Evolutionary conservation across 257 asterid genomes (phyloP), one percentile per base, ranked within the genome.

Genomic region (Solanum peruvianum): DNA sequence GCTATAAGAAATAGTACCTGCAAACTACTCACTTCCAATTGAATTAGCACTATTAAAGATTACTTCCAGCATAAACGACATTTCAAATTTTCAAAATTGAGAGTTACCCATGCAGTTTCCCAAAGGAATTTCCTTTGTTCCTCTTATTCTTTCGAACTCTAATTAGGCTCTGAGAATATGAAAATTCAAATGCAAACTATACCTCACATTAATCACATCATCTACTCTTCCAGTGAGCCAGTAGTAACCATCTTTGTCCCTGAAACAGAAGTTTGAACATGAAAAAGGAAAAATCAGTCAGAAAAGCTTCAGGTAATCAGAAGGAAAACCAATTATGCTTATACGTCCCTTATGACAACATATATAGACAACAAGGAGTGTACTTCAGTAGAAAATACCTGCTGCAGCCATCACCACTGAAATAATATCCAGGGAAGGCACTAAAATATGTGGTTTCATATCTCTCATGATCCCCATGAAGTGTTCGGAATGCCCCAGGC

Each of bases 201-300:
- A 96, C 99, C 99, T 97, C 91, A 97, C 99, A 52, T 97, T 97
- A 87, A 97, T 97, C 84, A 97, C 99, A 92, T 97, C 99, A 87
- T 97, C 99, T 84, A 97, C 98, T 93, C 99, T 94, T 90, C 99
- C 99, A 44, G 99, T 97, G 88, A 97, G 98, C 99, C 99, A 97
- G 93, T 93, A 89, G 89, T 95, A 97, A 91, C 99, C 99, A 91
- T 95, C 98, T 86, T 94, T 94, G 93, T 97, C 98, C 93, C 99
- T 97, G 80, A 85, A 83, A 87, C 85, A 86, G 23, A 66, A 70
- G 25, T 31, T n/a, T 6, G 69, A 85, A 86, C 73, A 39, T 66
- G 85, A 42, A 35, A 42, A 25, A 27, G n/a, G 82, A 52, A 41
- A 42, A n/a, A 76, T 42, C 37, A 76, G 66, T 82, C 77, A 29